Evolutionary conservation across 768 basidiomycete species (phyloP), one percentile per base, ranked within the genome.

Genomic region (Tricholoma hemisulphureum): DNA sequence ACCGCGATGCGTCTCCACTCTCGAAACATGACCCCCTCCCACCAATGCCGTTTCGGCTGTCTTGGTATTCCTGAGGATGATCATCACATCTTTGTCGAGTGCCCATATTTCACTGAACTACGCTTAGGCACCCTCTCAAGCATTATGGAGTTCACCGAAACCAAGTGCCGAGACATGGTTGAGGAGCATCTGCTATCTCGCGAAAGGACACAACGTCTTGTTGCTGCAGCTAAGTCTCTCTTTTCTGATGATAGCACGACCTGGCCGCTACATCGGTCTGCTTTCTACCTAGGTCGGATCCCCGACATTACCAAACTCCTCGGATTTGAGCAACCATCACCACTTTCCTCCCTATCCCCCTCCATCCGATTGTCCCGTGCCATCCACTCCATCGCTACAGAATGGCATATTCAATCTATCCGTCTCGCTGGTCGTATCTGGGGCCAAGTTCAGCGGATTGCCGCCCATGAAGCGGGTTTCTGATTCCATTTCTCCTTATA

Each of bases 1-100:
- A 66, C 68, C 2, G 62, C 62, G 1, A 8, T 14, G 8, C n/a
- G 29, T 23, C 50, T 51, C 50, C 31, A 31, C 50, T 51, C 50
- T 6, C 9, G 14, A 1, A n/a, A 51, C n/a, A 51, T 18, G 21
- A 34, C 18, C 11, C 4, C 18, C n/a, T 51, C 50, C 18, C n/a
- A 32, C 14, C 18, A 20, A 32, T 58, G 57, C 29, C 32, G 34
- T 2, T 35, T 59, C 7, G 48, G 58, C 24, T 59, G 58, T 14
- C 41, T 21, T 18, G n/a, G 14, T 13, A 41, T 13, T 24, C 4
- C 26, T 8, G 52, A 60, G 34, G 53, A 57, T 35, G 21, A 52
- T 10, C 51, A 49, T 28, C 55, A 60, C 39, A 14, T 60, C 9
- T 60, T 60, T 32, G 55, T 60, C 8, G 35, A 50, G 14, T 60